Evolutionary conservation across 495 filamentous ascomycete species (phyloP), one percentile per base, ranked within the genome.

Genomic region (Penicillium subrubescens): DNA sequence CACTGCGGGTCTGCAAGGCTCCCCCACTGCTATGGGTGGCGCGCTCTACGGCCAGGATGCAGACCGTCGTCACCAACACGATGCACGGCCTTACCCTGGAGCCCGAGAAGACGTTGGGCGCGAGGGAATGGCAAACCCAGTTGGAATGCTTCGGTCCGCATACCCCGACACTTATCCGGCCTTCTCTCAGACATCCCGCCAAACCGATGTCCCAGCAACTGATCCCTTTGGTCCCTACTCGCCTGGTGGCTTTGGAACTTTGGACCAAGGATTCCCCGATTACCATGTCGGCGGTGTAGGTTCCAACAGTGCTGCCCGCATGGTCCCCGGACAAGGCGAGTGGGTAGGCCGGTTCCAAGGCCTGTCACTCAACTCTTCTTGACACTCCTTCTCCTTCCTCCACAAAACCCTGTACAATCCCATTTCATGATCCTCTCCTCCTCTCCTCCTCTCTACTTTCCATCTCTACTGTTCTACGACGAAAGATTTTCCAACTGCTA

Each of bases 1-100:
- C 5, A 82, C 86, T 29, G 80, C 90, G 53, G 88, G 90, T 33
- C 77, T 94, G 35, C 88, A 89, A 70, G 69, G 73, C 17, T 64
- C 77, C 23, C 65, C 77, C 5, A 60, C 68, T 39, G 56, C 50
- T 4, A 66, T 74, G 41, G 25, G 44, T 25, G 79, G 75, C 37
- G 72, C 75, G 14, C 64, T 80, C 5, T 82, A 79, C 57, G 61
- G 44, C 44, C 76, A 76, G 35, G 78, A 82, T 12, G 19, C 52
- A n/a, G 55, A 80, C 31, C 77, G 76, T 41, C 67, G 76, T 25
- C 77, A 77, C 33, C 75, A 73, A 52, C 77, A 70, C 15, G 79
- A 81, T 12, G 60, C 29, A 37, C 70, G 77, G 44, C n/a, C 58
- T 12, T 79, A 76, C 59, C 37, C 56, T 31, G 72, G 67, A 53